These are phyloP conservation scores for Diaporthe amygdali DNA, from an alignment of 2,329 filamentous ascomycete genomes.

Conservation along the genomic window DNA sequence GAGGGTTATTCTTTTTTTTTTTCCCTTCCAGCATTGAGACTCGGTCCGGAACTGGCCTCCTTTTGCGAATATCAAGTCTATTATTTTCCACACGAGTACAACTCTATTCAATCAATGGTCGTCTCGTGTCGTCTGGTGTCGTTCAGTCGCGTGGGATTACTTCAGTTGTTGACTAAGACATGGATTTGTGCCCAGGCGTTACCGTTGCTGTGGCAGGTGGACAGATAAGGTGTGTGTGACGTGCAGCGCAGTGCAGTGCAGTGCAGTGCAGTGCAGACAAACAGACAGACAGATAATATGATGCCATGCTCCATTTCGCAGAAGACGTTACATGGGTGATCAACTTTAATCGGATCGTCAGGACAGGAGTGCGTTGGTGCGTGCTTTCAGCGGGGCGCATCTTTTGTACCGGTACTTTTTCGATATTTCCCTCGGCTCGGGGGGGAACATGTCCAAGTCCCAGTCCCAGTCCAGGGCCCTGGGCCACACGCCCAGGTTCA, in stretches of 20 bases:
- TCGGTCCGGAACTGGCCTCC: background rate
- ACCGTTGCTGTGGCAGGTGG: background rate
- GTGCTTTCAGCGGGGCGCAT: slow-evolving; percentile 3
- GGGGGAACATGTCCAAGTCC: no score
- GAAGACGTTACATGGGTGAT: slow-evolving; percentile 13
- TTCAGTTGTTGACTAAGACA: background rate
- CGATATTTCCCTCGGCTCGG: background rate
- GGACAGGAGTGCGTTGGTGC: slow-evolving; percentile 8
- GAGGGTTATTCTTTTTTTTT: no score
- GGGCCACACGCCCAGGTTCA: background rate
- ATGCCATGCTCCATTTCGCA: background rate
- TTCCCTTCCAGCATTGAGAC: background rate
- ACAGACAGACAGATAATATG: background rate
- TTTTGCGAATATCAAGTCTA: background rate
- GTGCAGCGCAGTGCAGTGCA: background rate
- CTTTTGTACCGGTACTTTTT: slow-evolving; percentile 2
- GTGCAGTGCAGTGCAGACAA: background rate
- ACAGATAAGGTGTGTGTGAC: background rate
- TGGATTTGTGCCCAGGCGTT: background rate
- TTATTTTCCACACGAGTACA: background rate
- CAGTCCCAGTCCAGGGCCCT: background rate
- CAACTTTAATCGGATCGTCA: slow-evolving; percentile 16
- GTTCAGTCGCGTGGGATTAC: background rate
- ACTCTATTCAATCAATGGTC: background rate
- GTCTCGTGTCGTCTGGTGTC: background rate